phyloP scores from a whole-genome alignment of 2,329 filamentous ascomycete genomes.

The Ilyonectria destructans region DNA sequence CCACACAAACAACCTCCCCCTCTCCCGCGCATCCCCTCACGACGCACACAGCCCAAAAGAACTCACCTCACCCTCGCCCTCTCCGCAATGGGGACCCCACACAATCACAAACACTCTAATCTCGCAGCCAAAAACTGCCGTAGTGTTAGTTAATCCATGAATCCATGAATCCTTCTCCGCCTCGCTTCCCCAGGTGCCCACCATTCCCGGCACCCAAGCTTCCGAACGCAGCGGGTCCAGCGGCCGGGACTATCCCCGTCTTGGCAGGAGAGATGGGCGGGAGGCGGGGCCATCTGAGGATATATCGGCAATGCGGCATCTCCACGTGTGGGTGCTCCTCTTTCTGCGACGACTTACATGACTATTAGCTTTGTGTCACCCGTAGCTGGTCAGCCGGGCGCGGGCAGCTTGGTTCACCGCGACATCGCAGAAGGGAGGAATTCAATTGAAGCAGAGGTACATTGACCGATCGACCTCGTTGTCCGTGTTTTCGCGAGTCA shows the following conservation, averaged over 20 bases:
- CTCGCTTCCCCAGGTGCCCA: conserved; percentile 10
- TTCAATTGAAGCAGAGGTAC: background rate
- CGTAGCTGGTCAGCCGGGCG: background rate
- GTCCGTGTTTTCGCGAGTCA: background rate
- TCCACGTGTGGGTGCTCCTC: conserved; percentile 2
- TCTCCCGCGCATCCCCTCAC: background rate
- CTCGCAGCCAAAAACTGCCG: background rate
- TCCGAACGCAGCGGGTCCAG: conserved; percentile 29
- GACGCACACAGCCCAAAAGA: too few species aligned
- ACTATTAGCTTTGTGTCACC: background rate
- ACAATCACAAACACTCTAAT: conserved; percentile 8
- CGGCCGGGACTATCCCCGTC: conserved; percentile 34
- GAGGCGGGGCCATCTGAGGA: conserved; percentile 17
- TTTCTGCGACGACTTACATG: conserved; percentile 31
- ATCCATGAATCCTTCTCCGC: background rate
- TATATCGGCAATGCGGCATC: conserved; percentile 47
- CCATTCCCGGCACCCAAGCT: conserved; percentile 38
- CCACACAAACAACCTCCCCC: background rate
- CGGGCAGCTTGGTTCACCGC: background rate
- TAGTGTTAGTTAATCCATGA: too few species aligned
- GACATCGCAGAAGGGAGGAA: too few species aligned
- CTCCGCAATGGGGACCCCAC: conserved; percentile 3
- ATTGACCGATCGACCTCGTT: background rate
- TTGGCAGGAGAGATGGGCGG: conserved; percentile 7
- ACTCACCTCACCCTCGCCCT: background rate